Percentiles rank a stretch among this genome's conserved stretches.
These are phyloP conservation scores for Monilinia laxa DNA, from an alignment of 2,329 filamentous ascomycete genomes.

Conservation along the genomic window DNA sequence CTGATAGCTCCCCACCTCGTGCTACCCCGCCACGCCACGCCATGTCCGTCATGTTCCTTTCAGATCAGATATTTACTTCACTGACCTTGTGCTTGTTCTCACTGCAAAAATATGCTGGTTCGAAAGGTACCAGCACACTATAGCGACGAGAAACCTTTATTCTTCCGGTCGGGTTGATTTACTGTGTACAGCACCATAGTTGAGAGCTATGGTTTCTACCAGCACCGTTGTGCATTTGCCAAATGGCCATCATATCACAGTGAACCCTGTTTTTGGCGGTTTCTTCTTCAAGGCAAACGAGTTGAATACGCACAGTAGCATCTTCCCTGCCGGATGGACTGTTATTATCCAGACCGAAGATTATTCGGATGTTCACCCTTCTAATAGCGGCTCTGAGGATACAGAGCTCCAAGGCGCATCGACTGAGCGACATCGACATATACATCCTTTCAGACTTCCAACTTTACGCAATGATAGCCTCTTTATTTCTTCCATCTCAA, in stretches of 20 bases:
- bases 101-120: neutral
- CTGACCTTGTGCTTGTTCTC: neutral
- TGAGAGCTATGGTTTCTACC: slow-evolving; percentile 32
- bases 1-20: neutral
- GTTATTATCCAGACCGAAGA: slow-evolving; percentile 75
- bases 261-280: slow-evolving; percentile 86
- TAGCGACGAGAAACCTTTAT: neutral
- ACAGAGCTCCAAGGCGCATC: slow-evolving; percentile 38
- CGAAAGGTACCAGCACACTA: neutral
- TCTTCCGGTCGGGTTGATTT: neutral
- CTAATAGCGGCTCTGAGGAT: slow-evolving; percentile 33
- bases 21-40: neutral
- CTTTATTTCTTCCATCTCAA: slow-evolving; percentile 90
- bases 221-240: slow-evolving; percentile 65
- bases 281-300: slow-evolving; percentile 85
- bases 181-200: slow-evolving; percentile 1
- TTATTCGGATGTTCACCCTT: slow-evolving; percentile 37
- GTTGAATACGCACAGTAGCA: slow-evolving; percentile 63
- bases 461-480: slow-evolving; percentile 77
- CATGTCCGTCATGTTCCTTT: neutral
- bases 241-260: slow-evolving; percentile 80
- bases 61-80: neutral
- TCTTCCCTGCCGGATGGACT: slow-evolving; percentile 86
- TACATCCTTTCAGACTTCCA: slow-evolving; percentile 69
- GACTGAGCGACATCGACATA: slow-evolving; percentile 43